Base-by-base conservation (phyloP, 495 filamentous ascomycete species). In the Xylaria venustula region DNA sequence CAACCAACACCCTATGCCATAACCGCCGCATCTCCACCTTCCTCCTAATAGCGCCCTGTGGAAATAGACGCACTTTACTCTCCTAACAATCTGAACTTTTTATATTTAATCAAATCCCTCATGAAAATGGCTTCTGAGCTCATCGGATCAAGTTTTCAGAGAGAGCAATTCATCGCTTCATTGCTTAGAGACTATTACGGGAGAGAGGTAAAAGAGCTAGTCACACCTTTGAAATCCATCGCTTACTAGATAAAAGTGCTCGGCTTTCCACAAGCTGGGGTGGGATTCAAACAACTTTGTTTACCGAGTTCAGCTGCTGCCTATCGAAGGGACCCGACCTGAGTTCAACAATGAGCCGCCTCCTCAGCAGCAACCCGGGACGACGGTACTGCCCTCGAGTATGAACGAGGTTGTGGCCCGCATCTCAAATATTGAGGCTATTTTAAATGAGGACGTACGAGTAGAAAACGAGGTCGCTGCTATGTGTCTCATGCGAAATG, bases 231-330 rank as follows among this genome's bases (percentile, higher is more conserved):
- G 22, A 42, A 62, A 48, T 50, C 47, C 25, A 20, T 48, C 22
- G 22, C 49, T 58, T 46, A 58, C 14, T 23, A 28, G 14, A 23
- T 57, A 51, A 40, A 41, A 63, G 61, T 54, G 56, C 15, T 50
- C 30, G 51, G 14, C 23, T 25, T 51, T 63, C 44, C 7, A 44
- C 20, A 60, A 25, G 26, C 41, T 63, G 12, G 61, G 61, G 20
- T 56, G 61, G 51, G 61, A 63, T 42, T 63, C 61, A 59, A 63
- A 63, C 45, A 63, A 63, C 44, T 63, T 61, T 42, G 61, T 59
- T 40, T 55, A 63, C 46, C 61, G 56, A 20, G 46, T 59, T 32
- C 22, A 60, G 41, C 61, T 63, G 15, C 22, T 30, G 22, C 47
- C 47, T 30, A 30, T 50, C 15, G 20, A 30, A 50, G 47, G 47